Conservation (phyloP, 306 rosid species). For the Inga leiocalycina region DNA sequence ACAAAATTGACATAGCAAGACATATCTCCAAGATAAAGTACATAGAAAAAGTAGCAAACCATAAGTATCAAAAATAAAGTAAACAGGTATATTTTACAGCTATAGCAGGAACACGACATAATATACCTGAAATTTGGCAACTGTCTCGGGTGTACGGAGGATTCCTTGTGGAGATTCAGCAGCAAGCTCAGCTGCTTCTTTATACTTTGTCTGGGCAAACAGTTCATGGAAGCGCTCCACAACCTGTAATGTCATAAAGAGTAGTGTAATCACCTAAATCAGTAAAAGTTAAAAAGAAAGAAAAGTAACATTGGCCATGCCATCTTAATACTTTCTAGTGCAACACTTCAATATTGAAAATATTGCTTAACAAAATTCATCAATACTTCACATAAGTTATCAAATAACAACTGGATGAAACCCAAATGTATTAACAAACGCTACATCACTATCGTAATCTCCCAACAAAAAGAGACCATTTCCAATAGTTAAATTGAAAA, state of each 20-base stretch:
- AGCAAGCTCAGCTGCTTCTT: constrained; percentile 99
- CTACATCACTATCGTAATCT: not conserved
- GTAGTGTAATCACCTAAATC: not conserved
- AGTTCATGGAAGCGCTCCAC: constrained; percentile 98
- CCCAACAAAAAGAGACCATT: constrained; percentile 19
- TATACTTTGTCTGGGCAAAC: constrained; percentile 97
- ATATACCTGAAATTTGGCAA: constrained; percentile 96
- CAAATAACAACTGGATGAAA: constrained; percentile 3
- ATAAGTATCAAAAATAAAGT: not conserved
- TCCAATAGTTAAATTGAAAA: constrained; percentile 12
- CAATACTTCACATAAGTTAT: constrained; percentile 25
- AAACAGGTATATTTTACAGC: not conserved
- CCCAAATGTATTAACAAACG: constrained; percentile 12
- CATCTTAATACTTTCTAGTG: constrained; percentile 8
- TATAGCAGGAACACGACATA: constrained; percentile 7
- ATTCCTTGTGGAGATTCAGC: constrained; percentile 99
- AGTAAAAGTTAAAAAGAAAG: not conserved
- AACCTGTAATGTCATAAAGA: constrained; percentile 59
- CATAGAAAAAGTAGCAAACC: not conserved
- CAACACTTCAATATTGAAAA: not conserved
- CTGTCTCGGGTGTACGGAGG: constrained; percentile 97
- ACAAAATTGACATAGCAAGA: not conserved
- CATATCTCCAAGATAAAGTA: not conserved
- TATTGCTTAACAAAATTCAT: not conserved
- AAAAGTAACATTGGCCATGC: not conserved